Conservation (phyloP, 768 basidiomycete species). For the Phylloporus sp. region DNA sequence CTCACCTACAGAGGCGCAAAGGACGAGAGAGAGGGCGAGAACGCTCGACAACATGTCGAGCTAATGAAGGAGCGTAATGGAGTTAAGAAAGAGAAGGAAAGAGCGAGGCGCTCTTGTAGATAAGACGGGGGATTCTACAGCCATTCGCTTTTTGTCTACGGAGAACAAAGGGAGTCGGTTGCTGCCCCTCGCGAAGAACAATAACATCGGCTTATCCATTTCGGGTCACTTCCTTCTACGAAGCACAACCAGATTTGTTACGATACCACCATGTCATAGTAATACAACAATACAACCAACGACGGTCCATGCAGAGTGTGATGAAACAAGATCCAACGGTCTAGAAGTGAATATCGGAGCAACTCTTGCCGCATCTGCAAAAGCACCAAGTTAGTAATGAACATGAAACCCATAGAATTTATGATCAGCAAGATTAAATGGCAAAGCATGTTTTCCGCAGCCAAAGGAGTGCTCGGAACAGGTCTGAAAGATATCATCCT, state of each 20-base stretch:
- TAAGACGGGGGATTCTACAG: neutral
- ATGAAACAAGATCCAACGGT: neutral
- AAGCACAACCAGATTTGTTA: neutral
- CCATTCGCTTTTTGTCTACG: constrained; percentile 28
- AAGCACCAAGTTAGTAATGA: constrained; percentile 4
- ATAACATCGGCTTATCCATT: constrained; percentile 19
- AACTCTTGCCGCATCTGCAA: constrained; percentile 6
- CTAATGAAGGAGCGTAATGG: constrained; percentile 23
- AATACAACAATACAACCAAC: neutral
- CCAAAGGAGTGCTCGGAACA: constrained; percentile 56
- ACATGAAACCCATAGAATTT: neutral
- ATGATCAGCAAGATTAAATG: constrained; percentile 41
- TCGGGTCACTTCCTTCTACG: neutral
- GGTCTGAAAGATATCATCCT: constrained; percentile 75
- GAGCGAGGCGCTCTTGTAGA: constrained; percentile 20
- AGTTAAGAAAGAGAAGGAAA: constrained; percentile 18
- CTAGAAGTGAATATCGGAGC: neutral
- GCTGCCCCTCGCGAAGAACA: constrained; percentile 22
- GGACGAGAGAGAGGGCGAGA: constrained; percentile 33
- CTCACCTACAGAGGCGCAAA: constrained; percentile 40
- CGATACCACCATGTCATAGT: neutral
- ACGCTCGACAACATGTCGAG: constrained; percentile 40
- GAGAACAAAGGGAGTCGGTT: constrained; percentile 26
- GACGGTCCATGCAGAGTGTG: neutral
- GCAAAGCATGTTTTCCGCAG: constrained; percentile 66